Evolutionary conservation across 164 flowering plant genomes (phyloP).

Genomic region (Stephania japonica): DNA sequence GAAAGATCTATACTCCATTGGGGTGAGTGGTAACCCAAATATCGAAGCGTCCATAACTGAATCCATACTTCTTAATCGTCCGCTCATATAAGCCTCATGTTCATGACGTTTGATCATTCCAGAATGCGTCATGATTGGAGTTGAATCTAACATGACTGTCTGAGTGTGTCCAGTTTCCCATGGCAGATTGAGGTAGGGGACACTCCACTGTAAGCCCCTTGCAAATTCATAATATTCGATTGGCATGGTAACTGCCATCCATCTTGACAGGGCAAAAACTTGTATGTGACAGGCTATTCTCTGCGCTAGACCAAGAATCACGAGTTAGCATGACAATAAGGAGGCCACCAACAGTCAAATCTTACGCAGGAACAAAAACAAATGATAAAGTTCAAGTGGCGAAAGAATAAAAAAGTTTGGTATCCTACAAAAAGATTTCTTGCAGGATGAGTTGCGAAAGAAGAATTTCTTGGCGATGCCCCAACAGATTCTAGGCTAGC

Average conservation of each 20-base stretch:
- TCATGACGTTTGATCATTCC: conserved; percentile 17
- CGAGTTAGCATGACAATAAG: neutral
- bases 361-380: neutral
- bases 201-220: conserved; percentile 74
- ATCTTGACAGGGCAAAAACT: conserved; percentile 83
- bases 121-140: conserved; percentile 24
- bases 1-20: conserved; percentile 63
- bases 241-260: conserved; percentile 71
- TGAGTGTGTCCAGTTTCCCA: conserved; percentile 58
- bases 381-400: neutral
- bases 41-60: conserved; percentile 29
- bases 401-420: conserved; percentile 3
- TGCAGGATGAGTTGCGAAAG: conserved; percentile 53
- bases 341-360: neutral
- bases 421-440: conserved; percentile 72
- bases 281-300: conserved; percentile 83
- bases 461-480: conserved; percentile 38
- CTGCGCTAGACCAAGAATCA: conserved; percentile 31
- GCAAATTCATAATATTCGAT: conserved; percentile 74
- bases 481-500: conserved; percentile 63
- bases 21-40: conserved; percentile 67
- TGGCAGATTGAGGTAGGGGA: conserved; percentile 80
- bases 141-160: conserved; percentile 40
- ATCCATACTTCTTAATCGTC: conserved; percentile 20
- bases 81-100: conserved; percentile 14